Conservation (phyloP, 345 rosid genomes). For the Pseudoturritis turrita region DNA sequence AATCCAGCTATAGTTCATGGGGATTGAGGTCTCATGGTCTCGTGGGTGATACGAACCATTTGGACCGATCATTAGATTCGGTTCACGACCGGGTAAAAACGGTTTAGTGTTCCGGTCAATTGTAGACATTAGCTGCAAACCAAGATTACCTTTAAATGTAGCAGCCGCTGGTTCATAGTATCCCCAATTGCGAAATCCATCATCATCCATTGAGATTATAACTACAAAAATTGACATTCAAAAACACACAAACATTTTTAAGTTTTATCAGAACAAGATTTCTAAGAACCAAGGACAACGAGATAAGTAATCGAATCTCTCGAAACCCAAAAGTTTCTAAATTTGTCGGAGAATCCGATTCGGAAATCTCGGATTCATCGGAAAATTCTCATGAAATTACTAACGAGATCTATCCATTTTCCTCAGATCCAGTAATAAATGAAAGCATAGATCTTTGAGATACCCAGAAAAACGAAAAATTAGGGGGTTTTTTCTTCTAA, state of each 20-base stretch:
- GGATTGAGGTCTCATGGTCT: slow-evolving; percentile 51
- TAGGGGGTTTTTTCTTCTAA: too few relatives aligned
- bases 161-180: slow-evolving; percentile 73
- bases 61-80: slow-evolving; percentile 49
- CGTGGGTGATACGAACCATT: slow-evolving; percentile 56
- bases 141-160: slow-evolving; percentile 57
- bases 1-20: slow-evolving; percentile 67
- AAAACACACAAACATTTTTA: background rate
- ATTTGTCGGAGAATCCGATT: background rate
- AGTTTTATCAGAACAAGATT: too few relatives aligned
- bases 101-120: slow-evolving; percentile 83
- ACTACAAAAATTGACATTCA: slow-evolving; percentile 28
- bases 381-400: background rate
- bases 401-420: slow-evolving; percentile 5
- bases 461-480: background rate
- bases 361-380: background rate
- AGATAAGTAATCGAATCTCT: background rate
- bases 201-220: slow-evolving; percentile 55
- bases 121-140: slow-evolving; percentile 77
- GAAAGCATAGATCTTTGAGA: background rate
- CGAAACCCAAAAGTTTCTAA: background rate
- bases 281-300: background rate
- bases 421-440: slow-evolving; percentile 20
- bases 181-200: slow-evolving; percentile 84
- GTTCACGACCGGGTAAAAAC: slow-evolving; percentile 65